Conservation (phyloP, 208 protist genomes). For the Trypanosomatidae sp. region DNA sequence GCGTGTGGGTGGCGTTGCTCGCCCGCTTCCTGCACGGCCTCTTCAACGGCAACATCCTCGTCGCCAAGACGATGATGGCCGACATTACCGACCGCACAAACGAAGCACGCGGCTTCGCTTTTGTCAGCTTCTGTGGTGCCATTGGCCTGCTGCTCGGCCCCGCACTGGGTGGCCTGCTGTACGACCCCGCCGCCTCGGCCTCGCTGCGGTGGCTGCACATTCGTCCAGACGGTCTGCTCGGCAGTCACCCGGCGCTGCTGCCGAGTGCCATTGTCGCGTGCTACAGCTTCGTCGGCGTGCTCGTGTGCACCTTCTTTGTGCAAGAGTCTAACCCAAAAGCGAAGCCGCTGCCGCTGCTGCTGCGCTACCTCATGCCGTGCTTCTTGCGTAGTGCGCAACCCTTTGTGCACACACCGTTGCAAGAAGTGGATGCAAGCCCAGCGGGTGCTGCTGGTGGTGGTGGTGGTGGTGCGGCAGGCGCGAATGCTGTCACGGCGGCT, state of each 20-base stretch:
- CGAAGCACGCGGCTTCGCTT: conserved; percentile 86
- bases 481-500: too few species aligned
- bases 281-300: conserved; percentile 38
- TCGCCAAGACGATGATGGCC: conserved; percentile 67
- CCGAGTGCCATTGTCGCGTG: conserved; percentile 25
- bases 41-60: conserved; percentile 67
- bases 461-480: too few species aligned
- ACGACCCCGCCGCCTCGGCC: conserved; percentile 23
- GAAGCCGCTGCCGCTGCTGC: conserved; percentile 18
- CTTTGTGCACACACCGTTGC: too few species aligned
- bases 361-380: conserved; percentile 15
- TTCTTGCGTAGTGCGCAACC: conserved; percentile 11
- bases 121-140: conserved; percentile 85
- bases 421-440: too few species aligned
- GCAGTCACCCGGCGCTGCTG: conserved; percentile 27
- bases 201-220: conserved; percentile 15
- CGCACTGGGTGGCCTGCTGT: conserved; percentile 37
- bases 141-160: conserved; percentile 52
- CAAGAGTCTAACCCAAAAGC: conserved; percentile 44
- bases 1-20: conserved; percentile 22
- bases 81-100: conserved; percentile 64
- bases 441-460: too few species aligned
- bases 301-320: conserved; percentile 36
- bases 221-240: conserved; percentile 20
- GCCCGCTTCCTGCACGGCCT: conserved; percentile 52